phyloP scores from a whole-genome alignment of 805 yeast genomes.

The Naumovozyma baii region DNA sequence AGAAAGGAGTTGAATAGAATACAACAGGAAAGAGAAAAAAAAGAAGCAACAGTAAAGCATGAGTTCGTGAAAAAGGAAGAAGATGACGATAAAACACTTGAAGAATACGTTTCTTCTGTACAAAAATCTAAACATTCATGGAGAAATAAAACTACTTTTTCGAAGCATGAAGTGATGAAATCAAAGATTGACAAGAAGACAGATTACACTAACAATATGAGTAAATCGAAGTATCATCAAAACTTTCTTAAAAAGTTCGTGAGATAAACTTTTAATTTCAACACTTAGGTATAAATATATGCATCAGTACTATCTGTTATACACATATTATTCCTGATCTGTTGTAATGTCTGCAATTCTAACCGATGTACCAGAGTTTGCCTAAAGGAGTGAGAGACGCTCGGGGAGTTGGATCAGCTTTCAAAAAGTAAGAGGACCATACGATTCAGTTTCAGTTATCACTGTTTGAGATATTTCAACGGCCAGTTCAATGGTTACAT shows the following conservation, averaged over 20 bases:
- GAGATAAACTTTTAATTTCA: conserved; percentile 17
- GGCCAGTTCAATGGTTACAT: too few relatives aligned
- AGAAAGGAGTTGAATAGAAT: conserved; percentile 34
- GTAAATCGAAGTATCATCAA: conserved; percentile 35
- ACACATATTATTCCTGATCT: too few relatives aligned
- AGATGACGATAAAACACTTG: conserved; percentile 4
- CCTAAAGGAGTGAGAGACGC: too few relatives aligned
- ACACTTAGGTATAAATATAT: too few relatives aligned
- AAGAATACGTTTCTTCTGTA: conserved; percentile 1
- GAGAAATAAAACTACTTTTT: conserved; percentile 20
- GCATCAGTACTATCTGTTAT: too few relatives aligned
- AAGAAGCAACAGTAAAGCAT: conserved; percentile 14
- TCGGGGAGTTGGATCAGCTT: too few relatives aligned
- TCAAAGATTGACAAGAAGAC: conserved; percentile 19
- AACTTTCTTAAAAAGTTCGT: conserved; percentile 35
- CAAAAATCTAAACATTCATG: conserved; percentile 16
- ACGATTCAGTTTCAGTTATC: too few relatives aligned
- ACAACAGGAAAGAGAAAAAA: conserved; percentile 26
- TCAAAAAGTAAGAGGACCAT: too few relatives aligned
- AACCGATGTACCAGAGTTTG: too few relatives aligned
- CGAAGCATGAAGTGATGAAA: conserved; percentile 14
- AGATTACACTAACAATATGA: conserved; percentile 29
- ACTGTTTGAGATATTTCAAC: too few relatives aligned
- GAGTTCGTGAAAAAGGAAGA: conserved; percentile 12
- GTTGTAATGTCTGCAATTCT: too few relatives aligned